phyloP scores from a whole-genome alignment of 2,329 filamentous ascomycete species.

The Kalaharituber pfeilii region DNA sequence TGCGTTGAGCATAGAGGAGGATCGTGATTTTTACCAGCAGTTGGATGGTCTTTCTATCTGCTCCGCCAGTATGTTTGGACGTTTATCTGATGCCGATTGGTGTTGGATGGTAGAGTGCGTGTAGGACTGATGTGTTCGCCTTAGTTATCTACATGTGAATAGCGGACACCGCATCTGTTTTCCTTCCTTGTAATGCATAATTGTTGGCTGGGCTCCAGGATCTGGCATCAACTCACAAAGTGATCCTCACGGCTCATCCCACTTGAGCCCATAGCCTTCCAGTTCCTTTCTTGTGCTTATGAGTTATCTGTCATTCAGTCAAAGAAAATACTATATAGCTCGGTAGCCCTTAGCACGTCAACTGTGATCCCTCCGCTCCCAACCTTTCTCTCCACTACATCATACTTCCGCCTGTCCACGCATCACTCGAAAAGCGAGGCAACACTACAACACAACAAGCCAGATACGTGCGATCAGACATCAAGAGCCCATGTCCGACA shows the following conservation, averaged over 20 bases:
- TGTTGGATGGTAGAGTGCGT: not conserved
- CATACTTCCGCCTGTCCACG: slow-evolving; percentile 11
- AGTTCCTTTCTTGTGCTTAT: not conserved
- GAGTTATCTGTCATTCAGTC: not conserved
- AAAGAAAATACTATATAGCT: slow-evolving; percentile 1
- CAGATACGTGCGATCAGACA: not conserved
- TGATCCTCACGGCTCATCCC: not conserved
- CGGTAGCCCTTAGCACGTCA: not conserved
- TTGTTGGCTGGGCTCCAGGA: not conserved
- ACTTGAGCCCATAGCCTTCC: not conserved
- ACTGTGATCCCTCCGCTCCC: not conserved
- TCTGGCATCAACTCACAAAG: not conserved
- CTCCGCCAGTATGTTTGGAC: too few species aligned
- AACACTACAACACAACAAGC: not conserved
- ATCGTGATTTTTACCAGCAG: too few species aligned
- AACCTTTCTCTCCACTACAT: slow-evolving; percentile 8
- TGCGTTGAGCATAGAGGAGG: too few species aligned
- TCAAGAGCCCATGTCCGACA: slow-evolving; percentile 12
- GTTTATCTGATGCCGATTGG: too few species aligned
- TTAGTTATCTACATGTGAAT: not conserved
- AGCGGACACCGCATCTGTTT: not conserved
- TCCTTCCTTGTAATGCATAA: not conserved
- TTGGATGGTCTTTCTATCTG: too few species aligned
- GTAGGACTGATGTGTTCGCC: not conserved
- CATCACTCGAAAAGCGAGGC: not conserved